Conservation (phyloP, 441 rosid genomes). For the Metrosideros polymorpha region DNA sequence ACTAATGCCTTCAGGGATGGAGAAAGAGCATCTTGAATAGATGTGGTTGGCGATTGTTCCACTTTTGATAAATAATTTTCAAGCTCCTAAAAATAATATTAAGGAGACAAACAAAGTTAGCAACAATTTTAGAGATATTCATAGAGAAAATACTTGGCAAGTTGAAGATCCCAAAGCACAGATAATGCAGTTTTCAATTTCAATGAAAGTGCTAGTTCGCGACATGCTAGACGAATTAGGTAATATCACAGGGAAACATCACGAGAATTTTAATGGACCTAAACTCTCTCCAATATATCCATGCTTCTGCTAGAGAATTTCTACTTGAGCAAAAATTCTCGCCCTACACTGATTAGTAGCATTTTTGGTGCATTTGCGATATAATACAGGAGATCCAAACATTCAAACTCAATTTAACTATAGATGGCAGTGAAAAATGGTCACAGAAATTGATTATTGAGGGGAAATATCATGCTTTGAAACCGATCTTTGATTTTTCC, state of each 20-base stretch:
- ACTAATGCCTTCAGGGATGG: slow-evolving; percentile 73
- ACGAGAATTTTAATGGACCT: neutral
- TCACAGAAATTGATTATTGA: neutral
- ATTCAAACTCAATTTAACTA: neutral
- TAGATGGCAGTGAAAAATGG: neutral
- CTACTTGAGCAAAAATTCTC: neutral
- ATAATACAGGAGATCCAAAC: neutral
- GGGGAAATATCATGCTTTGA: neutral
- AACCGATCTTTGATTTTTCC: neutral
- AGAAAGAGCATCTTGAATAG: slow-evolving; percentile 69
- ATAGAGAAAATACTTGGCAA: neutral
- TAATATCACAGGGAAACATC: neutral
- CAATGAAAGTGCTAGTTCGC: neutral
- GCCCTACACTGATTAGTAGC: neutral
- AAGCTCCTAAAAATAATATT: slow-evolving; percentile 56
- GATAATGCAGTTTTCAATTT: neutral
- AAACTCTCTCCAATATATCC: neutral
- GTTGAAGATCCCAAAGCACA: neutral
- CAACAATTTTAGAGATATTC: neutral
- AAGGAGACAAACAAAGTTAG: neutral
- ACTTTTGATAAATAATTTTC: slow-evolving; percentile 58
- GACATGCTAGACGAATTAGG: neutral
- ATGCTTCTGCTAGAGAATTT: neutral
- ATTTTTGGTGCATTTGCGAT: neutral
- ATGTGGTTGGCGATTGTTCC: slow-evolving; percentile 71